Conservation (phyloP, 108 stramenopile species). For the Cylindrotheca fusiformis region DNA sequence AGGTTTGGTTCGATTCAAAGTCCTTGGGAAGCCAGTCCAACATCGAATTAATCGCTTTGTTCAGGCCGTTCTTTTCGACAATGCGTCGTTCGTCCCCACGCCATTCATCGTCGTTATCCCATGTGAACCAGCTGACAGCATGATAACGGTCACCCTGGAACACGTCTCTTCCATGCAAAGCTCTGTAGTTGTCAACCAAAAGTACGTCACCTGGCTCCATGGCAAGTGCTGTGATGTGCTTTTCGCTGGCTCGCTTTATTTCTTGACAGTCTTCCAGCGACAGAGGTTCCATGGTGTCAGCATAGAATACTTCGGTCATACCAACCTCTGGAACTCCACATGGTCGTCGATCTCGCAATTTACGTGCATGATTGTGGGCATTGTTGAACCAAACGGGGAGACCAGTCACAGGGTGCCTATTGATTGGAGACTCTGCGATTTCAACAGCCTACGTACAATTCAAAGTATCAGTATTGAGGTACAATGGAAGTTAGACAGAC, state of each 20-base stretch:
- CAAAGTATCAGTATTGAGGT: too few species aligned
- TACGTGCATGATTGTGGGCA: constrained; percentile 87
- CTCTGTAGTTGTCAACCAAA: constrained; percentile 90
- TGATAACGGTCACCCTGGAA: constrained; percentile 91
- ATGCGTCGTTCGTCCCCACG: constrained; percentile 83
- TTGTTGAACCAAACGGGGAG: constrained; percentile 91
- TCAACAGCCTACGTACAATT: constrained; percentile 85
- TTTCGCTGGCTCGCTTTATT: constrained; percentile 83
- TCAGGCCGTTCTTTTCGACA: constrained; percentile 87
- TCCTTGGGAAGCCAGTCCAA: constrained; percentile 94
- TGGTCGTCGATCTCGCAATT: constrained; percentile 81
- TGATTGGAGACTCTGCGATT: constrained; percentile 79
- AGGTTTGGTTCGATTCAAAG: constrained; percentile 82
- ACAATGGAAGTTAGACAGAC: neutral
- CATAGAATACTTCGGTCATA: constrained; percentile 93
- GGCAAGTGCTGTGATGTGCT: constrained; percentile 84
- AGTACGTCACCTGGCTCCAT: constrained; percentile 93
- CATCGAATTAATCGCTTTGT: constrained; percentile 83
- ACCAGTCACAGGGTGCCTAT: constrained; percentile 87
- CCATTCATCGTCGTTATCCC: constrained; percentile 85
- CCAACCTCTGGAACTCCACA: constrained; percentile 92
- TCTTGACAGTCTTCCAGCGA: constrained; percentile 82
- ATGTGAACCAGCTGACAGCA: constrained; percentile 90
- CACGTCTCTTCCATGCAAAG: constrained; percentile 88
- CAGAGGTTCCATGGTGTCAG: constrained; percentile 84